Conservation (phyloP, 1,284 basidiomycete genomes). For the Rhodotorula sp. region DNA sequence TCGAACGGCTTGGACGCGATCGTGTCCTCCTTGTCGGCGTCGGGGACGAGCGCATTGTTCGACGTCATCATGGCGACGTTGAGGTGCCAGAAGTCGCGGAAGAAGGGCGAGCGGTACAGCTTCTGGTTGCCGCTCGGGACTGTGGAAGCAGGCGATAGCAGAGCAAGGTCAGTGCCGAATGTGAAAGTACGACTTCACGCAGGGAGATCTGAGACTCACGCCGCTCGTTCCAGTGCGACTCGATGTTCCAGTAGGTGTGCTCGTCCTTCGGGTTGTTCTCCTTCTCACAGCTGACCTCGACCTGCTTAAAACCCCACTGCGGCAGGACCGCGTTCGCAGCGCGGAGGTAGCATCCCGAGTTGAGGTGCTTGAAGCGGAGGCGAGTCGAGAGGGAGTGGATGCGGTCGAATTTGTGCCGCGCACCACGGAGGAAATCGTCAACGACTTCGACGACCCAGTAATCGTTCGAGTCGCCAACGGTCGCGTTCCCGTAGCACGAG, state of each 20-base stretch:
- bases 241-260: slow-evolving; percentile 97
- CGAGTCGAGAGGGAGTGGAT: slow-evolving; percentile 89
- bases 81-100: slow-evolving; percentile 96
- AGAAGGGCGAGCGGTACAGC: slow-evolving; percentile 85
- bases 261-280: slow-evolving; percentile 76
- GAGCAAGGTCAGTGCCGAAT: neutral
- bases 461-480: slow-evolving; percentile 82
- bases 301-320: slow-evolving; percentile 99
- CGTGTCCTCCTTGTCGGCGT: slow-evolving; percentile 97
- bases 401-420: slow-evolving; percentile 58
- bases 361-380: slow-evolving; percentile 75
- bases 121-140: slow-evolving; percentile 79
- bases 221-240: slow-evolving; percentile 91
- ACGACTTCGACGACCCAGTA: slow-evolving; percentile 93
- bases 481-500: slow-evolving; percentile 84
- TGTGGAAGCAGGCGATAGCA: slow-evolving; percentile 46
- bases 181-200: neutral
- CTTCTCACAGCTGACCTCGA: slow-evolving; percentile 91
- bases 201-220: slow-evolving; percentile 59
- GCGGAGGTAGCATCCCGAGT: slow-evolving; percentile 80
- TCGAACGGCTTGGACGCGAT: slow-evolving; percentile 87
- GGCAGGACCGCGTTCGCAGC: slow-evolving; percentile 87
- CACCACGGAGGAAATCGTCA: slow-evolving; percentile 72
- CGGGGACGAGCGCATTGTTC: slow-evolving; percentile 94
- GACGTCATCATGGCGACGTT: slow-evolving; percentile 99